Percentiles rank a stretch among this genome's conserved stretches.
phyloP scores from a whole-genome alignment of 225 moss, liverwort and hornwort species.

The Marchantia polymorpha region DNA sequence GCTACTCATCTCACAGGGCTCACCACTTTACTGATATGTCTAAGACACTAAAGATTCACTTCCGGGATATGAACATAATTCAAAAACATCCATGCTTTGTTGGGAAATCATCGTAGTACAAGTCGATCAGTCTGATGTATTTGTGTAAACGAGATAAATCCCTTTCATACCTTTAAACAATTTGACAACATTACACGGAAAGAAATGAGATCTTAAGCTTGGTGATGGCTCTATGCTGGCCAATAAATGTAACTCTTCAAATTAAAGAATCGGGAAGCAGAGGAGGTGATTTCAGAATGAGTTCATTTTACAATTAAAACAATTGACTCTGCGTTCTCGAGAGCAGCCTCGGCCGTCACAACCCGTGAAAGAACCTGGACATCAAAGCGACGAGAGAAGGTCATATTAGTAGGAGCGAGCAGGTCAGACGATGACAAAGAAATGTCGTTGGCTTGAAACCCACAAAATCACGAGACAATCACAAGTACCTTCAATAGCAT shows the following conservation, averaged over 20 bases:
- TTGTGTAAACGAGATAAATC: not conserved
- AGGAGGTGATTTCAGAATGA: not conserved
- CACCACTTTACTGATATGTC: too few species aligned
- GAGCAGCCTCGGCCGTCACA: not conserved
- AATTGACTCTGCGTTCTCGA: conserved; percentile 8
- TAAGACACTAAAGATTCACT: too few species aligned
- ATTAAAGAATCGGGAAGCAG: conserved; percentile 4
- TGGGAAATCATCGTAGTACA: not conserved
- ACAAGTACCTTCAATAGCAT: conserved; percentile 20
- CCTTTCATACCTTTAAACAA: conserved; percentile 8
- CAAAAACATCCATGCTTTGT: not conserved
- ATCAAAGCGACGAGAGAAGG: not conserved
- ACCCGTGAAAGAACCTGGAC: conserved; percentile 9
- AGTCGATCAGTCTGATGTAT: not conserved
- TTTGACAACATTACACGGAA: conserved; percentile 19
- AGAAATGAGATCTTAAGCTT: conserved; percentile 12
- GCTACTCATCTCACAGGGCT: too few species aligned
- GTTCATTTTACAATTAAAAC: conserved; percentile 18
- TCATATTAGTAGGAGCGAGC: not conserved
- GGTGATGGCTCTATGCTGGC: conserved; percentile 19
- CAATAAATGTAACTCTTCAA: conserved; percentile 21
- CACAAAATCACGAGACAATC: not conserved
- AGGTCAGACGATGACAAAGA: not conserved
- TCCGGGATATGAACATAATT: not conserved
- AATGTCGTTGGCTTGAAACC: not conserved